Base-by-base conservation (phyloP, 2,329 filamentous ascomycete genomes). In the Pseudogymnoascus sp. region DNA sequence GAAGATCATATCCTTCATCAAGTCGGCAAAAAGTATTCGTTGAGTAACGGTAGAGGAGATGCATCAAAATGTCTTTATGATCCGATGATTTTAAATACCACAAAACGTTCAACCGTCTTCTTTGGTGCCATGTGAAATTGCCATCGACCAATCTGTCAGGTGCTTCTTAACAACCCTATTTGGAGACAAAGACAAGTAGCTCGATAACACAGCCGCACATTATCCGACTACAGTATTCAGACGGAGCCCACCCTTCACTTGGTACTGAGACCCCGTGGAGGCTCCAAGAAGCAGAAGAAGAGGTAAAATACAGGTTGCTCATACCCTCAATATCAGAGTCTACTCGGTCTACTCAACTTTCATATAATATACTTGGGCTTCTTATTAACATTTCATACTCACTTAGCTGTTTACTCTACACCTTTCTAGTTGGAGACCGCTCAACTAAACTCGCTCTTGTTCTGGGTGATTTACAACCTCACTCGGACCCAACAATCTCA, bases 171-270 rank as follows among this genome's bases (percentile, higher is more conserved):
- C 25, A 55, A 16, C 16, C 8, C 96, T 96, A 74, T 96, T 96
- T 66, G 91, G 92, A 59, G 91, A 91, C 67, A 91, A 91, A 59
- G 91, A 91, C 64, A 96, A 96, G 84, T 91, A 96, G 76, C 79
- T 96, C 1, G 91, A 96, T 75, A 92, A 96, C 69, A 96, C 69
- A 92, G 92, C 59, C 89, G 92, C 22, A 97, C 92, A 0, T 81
- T 97, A 0, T 89, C 85, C 59, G 92, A 96, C 75, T 97, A 97
- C 85, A 97, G 97, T 80, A 97, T 97, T 55, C 92, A 97, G 76
- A 93, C 92, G 79, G 90, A 93, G 73, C 90, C 86, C 0, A 92
- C 90, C 0, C 82, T 93, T 1, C 90, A 93, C 74, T 74, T 93
- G 61, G 89, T 92, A 55, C 86, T 93, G 22, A 87, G 90, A 73